Percentiles rank a stretch among this genome's conserved stretches.
Evolutionary conservation across 164 flowering plant genomes (phyloP).

Genomic region (Cinnamomum chago): DNA sequence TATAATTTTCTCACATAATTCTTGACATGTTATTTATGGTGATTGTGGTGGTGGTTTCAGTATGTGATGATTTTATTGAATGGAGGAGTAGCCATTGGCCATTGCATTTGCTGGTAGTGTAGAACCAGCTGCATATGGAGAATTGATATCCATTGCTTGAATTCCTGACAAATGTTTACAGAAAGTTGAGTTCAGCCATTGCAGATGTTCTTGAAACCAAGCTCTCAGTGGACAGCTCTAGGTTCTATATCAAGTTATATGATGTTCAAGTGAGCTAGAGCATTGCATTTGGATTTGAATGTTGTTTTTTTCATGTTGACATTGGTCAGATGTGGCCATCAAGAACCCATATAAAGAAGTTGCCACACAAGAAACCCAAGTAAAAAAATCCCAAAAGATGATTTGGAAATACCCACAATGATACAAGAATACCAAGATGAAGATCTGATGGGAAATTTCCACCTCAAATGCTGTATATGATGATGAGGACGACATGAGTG

Average conservation of each 20-base stretch:
- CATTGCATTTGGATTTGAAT: too few relatives aligned
- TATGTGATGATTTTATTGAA: slow-evolving; percentile 89
- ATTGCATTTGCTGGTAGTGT: slow-evolving; percentile 82
- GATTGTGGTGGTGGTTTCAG: slow-evolving; percentile 27
- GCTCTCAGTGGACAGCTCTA: slow-evolving; percentile 63
- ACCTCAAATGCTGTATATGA: too few relatives aligned
- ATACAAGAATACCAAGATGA: too few relatives aligned
- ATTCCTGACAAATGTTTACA: slow-evolving; percentile 69
- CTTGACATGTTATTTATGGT: not conserved
- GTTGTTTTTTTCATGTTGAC: too few relatives aligned
- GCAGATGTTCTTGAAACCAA: slow-evolving; percentile 84
- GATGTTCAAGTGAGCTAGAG: slow-evolving; percentile 50
- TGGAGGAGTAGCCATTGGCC: slow-evolving; percentile 58
- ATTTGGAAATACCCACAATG: too few relatives aligned
- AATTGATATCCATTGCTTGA: slow-evolving; percentile 81
- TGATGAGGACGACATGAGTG: too few relatives aligned
- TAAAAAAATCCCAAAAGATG: too few relatives aligned
- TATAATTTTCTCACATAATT: not conserved
- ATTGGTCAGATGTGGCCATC: too few relatives aligned
- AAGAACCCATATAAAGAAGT: too few relatives aligned
- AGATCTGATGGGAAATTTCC: too few relatives aligned
- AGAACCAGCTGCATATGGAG: slow-evolving; percentile 92
- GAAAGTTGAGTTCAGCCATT: slow-evolving; percentile 69
- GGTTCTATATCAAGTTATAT: slow-evolving; percentile 82
- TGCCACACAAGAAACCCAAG: too few relatives aligned